phyloP scores from a whole-genome alignment of 148 eudicot species.

The Fallopia convolvulus region DNA sequence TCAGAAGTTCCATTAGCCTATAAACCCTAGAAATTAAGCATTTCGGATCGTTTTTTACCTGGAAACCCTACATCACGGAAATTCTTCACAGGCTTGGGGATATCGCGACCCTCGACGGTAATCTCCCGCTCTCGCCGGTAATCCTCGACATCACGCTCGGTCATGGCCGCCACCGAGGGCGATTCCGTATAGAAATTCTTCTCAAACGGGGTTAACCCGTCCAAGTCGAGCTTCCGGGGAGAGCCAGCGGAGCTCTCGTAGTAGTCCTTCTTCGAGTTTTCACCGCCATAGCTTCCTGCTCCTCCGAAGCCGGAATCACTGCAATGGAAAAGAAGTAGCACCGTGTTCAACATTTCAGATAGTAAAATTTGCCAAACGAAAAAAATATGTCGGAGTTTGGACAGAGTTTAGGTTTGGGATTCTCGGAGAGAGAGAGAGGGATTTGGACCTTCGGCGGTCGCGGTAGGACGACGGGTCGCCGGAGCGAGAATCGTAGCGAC shows the following conservation, averaged over 20 bases:
- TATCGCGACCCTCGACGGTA: conserved; percentile 84
- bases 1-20: background rate
- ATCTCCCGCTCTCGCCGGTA: conserved; percentile 64
- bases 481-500: conserved; percentile 87
- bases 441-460: conserved; percentile 72
- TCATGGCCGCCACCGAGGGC: conserved; percentile 57
- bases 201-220: conserved; percentile 78
- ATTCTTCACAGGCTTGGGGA: conserved; percentile 77
- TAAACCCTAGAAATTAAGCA: background rate
- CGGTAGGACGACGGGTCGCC: conserved; percentile 87
- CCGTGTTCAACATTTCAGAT: background rate
- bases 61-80: conserved; percentile 78
- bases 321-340: conserved; percentile 6
- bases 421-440: background rate
- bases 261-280: conserved; percentile 34
- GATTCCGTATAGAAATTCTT: conserved; percentile 87
- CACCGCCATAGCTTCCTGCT: conserved; percentile 27
- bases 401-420: background rate
- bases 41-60: conserved; percentile 27
- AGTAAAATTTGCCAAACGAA: background rate
- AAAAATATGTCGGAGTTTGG: background rate
- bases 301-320: conserved; percentile 66
- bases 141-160: conserved; percentile 66
- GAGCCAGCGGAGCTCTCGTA: conserved; percentile 27
- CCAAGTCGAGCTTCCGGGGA: conserved; percentile 71